Conservation (phyloP, 2,329 filamentous ascomycete genomes). For the Phyllachora maydis region DNA sequence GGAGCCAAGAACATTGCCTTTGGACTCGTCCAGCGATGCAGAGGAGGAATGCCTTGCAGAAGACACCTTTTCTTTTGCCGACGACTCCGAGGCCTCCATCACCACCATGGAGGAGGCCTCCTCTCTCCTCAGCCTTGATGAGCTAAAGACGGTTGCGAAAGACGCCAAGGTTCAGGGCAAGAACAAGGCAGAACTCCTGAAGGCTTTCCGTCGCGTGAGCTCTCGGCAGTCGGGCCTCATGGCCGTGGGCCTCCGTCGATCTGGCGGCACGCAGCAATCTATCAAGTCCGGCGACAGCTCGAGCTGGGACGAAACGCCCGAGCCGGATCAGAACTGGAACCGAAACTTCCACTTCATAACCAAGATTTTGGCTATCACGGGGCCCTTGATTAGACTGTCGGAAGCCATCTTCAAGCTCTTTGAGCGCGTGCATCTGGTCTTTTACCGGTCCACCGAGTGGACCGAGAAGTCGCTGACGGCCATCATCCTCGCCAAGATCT, state of each 20-base stretch:
- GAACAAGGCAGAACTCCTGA: conserved; percentile 64
- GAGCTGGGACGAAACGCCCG: conserved; percentile 15
- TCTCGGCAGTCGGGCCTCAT: conserved; percentile 57
- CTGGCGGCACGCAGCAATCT: conserved; percentile 26
- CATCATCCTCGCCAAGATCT: conserved; percentile 83
- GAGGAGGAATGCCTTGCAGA: conserved; percentile 7
- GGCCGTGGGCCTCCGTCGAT: conserved; percentile 44
- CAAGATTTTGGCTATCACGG: conserved; percentile 60
- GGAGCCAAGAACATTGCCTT: conserved; percentile 29
- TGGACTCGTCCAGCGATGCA: too few relatives aligned
- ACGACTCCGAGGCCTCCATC: conserved; percentile 52
- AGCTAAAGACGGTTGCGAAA: conserved; percentile 67
- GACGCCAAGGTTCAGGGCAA: conserved; percentile 74
- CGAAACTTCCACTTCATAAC: conserved; percentile 53
- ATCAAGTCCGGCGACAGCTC: too few relatives aligned
- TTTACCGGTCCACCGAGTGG: conserved; percentile 92
- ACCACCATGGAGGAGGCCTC: conserved; percentile 67
- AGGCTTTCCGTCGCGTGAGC: conserved; percentile 53
- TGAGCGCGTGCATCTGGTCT: conserved; percentile 84
- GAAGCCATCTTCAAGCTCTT: conserved; percentile 58
- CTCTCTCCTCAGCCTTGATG: conserved; percentile 63
- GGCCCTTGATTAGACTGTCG: conserved; percentile 69
- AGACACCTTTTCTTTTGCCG: conserved; percentile 54
- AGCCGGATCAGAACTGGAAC: conserved; percentile 23
- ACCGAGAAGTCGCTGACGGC: conserved; percentile 91